A percentile compares a stretch with the other conserved stretches of the same genome.
These are phyloP conservation scores for Schwanniomyces sp. DNA, from an alignment of 805 yeast species.

Conservation along the genomic window DNA sequence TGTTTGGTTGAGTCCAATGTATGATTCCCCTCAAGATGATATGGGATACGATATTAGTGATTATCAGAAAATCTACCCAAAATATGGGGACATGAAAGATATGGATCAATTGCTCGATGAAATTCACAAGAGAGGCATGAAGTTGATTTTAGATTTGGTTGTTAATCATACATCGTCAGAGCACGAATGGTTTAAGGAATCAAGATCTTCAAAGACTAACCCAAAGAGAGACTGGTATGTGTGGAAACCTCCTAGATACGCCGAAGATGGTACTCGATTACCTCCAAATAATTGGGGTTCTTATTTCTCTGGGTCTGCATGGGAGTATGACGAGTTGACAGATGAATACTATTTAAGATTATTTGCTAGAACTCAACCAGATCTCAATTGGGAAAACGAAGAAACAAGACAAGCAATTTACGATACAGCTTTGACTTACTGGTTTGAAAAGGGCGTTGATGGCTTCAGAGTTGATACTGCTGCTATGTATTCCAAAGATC, in stretches of 20 bases:
- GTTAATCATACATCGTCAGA: conserved; percentile 57
- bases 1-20: conserved; percentile 59
- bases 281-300: conserved; percentile 62
- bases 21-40: conserved; percentile 58
- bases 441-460: conserved; percentile 57
- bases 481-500: conserved; percentile 50
- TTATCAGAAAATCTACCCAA: conserved; percentile 51
- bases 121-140: conserved; percentile 50
- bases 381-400: conserved; percentile 60
- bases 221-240: conserved; percentile 63
- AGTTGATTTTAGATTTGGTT: conserved; percentile 54
- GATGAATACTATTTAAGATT: conserved; percentile 55
- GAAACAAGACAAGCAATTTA: conserved; percentile 39
- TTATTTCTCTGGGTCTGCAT: conserved; percentile 53
- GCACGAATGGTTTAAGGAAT: conserved; percentile 60
- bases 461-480: conserved; percentile 62
- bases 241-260: conserved; percentile 53
- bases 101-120: conserved; percentile 49
- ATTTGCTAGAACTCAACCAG: conserved; percentile 57
- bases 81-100: conserved; percentile 55
- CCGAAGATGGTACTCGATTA: conserved; percentile 45
- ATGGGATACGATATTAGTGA: conserved; percentile 64
- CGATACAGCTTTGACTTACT: conserved; percentile 47
- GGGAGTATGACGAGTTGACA: conserved; percentile 55
- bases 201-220: conserved; percentile 49